Evolutionary conservation across 208 protist genomes (phyloP).

Genomic region (Phytomonas sp.): DNA sequence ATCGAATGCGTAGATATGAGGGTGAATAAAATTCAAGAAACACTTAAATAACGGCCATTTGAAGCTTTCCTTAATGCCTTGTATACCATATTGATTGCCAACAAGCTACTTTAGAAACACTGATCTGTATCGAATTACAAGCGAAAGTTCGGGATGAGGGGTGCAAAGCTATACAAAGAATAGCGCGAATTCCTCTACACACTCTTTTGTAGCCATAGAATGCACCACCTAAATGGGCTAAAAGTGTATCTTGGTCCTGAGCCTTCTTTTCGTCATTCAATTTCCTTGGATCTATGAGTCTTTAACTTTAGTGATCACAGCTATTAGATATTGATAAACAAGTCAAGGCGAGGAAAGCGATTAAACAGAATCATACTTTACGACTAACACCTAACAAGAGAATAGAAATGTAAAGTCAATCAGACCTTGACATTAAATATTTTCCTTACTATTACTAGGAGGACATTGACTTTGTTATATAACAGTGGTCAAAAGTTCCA

Average conservation of each 20-base stretch:
- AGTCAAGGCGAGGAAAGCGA: not conserved
- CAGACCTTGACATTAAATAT: not conserved
- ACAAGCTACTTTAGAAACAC: slow-evolving; percentile 16
- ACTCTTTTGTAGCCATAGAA: slow-evolving; percentile 80
- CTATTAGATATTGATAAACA: not conserved
- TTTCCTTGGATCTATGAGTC: not conserved
- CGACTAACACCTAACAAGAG: slow-evolving; percentile 9
- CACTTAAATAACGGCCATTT: not conserved
- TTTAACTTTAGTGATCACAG: not conserved
- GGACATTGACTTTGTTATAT: not conserved
- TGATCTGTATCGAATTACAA: slow-evolving; percentile 53
- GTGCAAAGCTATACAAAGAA: slow-evolving; percentile 52
- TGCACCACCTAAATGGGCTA: slow-evolving; percentile 43
- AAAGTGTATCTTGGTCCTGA: not conserved
- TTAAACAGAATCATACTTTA: not conserved
- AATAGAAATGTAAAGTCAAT: slow-evolving; percentile 3
- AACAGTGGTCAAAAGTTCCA: not conserved
- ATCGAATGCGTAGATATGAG: slow-evolving; percentile 38
- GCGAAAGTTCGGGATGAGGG: slow-evolving; percentile 41
- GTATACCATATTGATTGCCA: not conserved
- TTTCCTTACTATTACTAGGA: not conserved
- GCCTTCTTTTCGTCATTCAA: not conserved
- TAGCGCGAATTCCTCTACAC: slow-evolving; percentile 56
- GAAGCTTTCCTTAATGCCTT: not conserved
- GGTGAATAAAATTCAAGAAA: slow-evolving; percentile 11